phyloP scores from a whole-genome alignment of 2,329 filamentous ascomycete genomes.

The Didymella lethalis region DNA sequence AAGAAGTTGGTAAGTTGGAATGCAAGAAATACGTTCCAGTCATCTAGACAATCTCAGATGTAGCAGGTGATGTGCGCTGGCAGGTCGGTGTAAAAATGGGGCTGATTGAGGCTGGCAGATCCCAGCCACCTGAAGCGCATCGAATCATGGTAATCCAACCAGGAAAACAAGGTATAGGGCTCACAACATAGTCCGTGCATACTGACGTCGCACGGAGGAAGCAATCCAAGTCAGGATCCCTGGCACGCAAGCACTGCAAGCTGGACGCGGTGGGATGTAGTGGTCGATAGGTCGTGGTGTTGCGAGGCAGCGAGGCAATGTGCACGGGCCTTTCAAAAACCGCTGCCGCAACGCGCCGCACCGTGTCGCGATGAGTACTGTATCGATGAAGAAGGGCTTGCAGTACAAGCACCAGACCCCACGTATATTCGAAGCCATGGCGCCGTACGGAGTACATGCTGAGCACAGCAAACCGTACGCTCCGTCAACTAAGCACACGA shows the following conservation, averaged over 20 bases:
- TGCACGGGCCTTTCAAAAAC: conserved; percentile 3
- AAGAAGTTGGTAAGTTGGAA: background rate
- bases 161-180: conserved; percentile 9
- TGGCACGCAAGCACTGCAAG: background rate
- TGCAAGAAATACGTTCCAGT: conserved; percentile 2
- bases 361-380: too few relatives aligned
- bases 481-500: background rate
- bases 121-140: conserved; percentile 31
- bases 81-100: conserved; percentile 28
- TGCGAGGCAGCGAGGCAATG: background rate
- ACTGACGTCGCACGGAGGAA: conserved; percentile 16
- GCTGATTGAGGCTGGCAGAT: conserved; percentile 32
- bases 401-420: background rate
- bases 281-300: conserved; percentile 1
- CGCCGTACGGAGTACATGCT: background rate
- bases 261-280: background rate
- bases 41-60: conserved; percentile 3
- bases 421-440: background rate
- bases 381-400: background rate
- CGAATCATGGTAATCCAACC: conserved; percentile 38
- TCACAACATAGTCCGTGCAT: conserved; percentile 31
- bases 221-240: background rate
- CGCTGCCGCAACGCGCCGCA: background rate
- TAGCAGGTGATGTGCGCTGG: conserved; percentile 8
- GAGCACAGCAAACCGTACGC: background rate